Percentiles rank a stretch among this genome's conserved stretches.
Evolutionary conservation across 805 yeast genomes (phyloP).

Genomic region (Candida sanyiensis): DNA sequence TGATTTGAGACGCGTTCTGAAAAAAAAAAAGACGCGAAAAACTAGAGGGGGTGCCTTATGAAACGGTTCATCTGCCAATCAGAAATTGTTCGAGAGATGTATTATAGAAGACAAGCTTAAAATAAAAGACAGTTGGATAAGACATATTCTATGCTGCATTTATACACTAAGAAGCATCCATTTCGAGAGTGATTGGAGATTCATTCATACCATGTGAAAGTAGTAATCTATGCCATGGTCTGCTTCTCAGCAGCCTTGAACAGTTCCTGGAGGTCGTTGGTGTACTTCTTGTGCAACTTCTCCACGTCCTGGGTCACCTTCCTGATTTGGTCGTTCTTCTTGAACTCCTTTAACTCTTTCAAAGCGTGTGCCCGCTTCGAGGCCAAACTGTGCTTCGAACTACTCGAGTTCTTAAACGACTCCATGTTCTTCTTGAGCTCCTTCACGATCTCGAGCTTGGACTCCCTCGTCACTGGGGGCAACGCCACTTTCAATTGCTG

Average conservation of each 20-base stretch:
- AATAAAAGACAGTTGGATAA: too few species aligned
- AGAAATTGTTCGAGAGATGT: too few species aligned
- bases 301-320: conserved; percentile 60
- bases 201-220: too few species aligned
- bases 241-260: conserved; percentile 52
- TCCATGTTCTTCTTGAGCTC: conserved; percentile 64
- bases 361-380: conserved; percentile 53
- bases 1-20: too few species aligned
- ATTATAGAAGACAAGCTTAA: too few species aligned
- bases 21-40: background rate
- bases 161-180: too few species aligned
- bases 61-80: too few species aligned
- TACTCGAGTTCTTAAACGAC: conserved; percentile 46
- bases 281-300: conserved; percentile 58
- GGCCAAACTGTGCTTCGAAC: conserved; percentile 43
- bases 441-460: conserved; percentile 49
- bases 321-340: conserved; percentile 50
- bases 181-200: too few species aligned
- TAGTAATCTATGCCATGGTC: too few species aligned
- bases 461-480: conserved; percentile 69
- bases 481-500: conserved; percentile 69
- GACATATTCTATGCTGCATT: too few species aligned
- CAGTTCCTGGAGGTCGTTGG: conserved; percentile 49
- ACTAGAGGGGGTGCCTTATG: too few species aligned
- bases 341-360: conserved; percentile 45